Percentiles rank a stretch among this genome's conserved stretches.
Evolutionary conservation across 2,329 filamentous ascomycete genomes (phyloP).

Genomic region (Diaporthe citrichinensis): DNA sequence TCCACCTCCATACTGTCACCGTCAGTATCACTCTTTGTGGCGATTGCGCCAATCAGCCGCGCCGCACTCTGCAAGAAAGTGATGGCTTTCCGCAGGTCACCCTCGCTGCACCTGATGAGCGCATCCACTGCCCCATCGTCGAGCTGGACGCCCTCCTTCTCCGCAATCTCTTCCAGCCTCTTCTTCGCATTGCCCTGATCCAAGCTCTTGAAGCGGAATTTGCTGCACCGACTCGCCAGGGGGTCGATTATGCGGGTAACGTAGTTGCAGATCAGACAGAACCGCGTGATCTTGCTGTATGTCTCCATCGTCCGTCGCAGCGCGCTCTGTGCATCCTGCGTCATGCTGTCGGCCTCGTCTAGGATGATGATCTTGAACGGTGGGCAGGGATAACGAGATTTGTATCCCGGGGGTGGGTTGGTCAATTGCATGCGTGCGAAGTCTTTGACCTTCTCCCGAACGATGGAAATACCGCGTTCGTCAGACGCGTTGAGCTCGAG

Average conservation of each 20-base stretch:
- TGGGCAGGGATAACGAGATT: constrained; percentile 86
- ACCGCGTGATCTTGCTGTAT: constrained; percentile 95
- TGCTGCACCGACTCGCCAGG: constrained; percentile 91
- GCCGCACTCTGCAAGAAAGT: constrained; percentile 97
- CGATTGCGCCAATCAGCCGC: constrained; percentile 80
- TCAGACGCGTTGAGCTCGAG: constrained; percentile 99
- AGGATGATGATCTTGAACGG: constrained; percentile 99
- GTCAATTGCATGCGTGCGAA: constrained; percentile 97
- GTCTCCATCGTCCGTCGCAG: constrained; percentile 98
- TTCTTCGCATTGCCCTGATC: constrained; percentile 87
- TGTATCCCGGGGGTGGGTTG: constrained; percentile 79
- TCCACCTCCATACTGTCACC: constrained; percentile 73
- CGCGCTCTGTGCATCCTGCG: constrained; percentile 95
- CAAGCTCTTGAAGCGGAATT: constrained; percentile 97
- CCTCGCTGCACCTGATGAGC: constrained; percentile 89
- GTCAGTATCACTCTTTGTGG: constrained; percentile 56
- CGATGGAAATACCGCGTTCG: constrained; percentile 96
- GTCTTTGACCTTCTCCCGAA: constrained; percentile 97
- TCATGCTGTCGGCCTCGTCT: constrained; percentile 99
- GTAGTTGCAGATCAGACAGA: constrained; percentile 99
- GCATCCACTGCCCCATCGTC: constrained; percentile 86
- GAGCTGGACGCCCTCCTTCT: constrained; percentile 80
- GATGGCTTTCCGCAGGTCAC: constrained; percentile 95
- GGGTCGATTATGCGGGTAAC: constrained; percentile 98
- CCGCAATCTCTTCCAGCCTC: constrained; percentile 86